These are phyloP conservation scores for Scheffersomyces titani DNA, from an alignment of 1,139 yeast genomes.

Conservation along the genomic window DNA sequence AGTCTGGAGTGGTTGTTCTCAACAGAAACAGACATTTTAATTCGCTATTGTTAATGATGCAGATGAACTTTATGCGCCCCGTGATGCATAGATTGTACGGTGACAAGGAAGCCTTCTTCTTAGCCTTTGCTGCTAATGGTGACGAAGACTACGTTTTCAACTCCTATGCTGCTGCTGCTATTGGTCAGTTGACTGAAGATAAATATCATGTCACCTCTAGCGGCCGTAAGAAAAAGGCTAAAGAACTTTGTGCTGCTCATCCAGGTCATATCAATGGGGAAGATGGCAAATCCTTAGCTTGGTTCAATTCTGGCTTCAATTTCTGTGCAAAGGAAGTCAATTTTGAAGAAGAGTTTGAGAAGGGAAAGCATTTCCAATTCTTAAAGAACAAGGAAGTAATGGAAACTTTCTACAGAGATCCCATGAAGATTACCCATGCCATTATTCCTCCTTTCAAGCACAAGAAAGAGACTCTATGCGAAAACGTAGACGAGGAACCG, in stretches of 20 bases:
- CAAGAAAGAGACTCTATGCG: conserved; percentile 23
- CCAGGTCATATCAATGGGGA: conserved; percentile 43
- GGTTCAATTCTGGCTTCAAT: conserved; percentile 38
- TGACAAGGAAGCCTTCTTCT: conserved; percentile 38
- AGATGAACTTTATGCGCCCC: conserved; percentile 28
- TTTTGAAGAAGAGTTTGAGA: conserved; percentile 24
- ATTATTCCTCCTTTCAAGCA: conserved; percentile 32
- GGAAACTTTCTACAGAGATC: conserved; percentile 23
- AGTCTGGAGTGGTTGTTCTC: conserved; percentile 27
- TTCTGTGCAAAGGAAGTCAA: conserved; percentile 33
- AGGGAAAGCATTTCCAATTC: conserved; percentile 19
- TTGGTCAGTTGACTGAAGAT: conserved; percentile 19
- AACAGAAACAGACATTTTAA: conserved; percentile 30
- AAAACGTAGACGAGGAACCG: conserved; percentile 30
- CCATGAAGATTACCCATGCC: conserved; percentile 25
- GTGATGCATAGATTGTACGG: conserved; percentile 28
- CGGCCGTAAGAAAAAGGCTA: conserved; percentile 10
- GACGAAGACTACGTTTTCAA: conserved; percentile 35
- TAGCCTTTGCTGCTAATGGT: conserved; percentile 34
- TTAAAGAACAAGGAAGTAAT: conserved; percentile 18
- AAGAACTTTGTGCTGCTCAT: conserved; percentile 45
- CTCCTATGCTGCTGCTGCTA: conserved; percentile 27
- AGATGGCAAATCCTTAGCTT: conserved; percentile 28
- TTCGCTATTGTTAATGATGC: conserved; percentile 29
- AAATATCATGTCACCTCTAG: neutral